Evolutionary conservation across 495 filamentous ascomycete genomes (phyloP).

Genomic region (Hypomontagnella submonticulosa): DNA sequence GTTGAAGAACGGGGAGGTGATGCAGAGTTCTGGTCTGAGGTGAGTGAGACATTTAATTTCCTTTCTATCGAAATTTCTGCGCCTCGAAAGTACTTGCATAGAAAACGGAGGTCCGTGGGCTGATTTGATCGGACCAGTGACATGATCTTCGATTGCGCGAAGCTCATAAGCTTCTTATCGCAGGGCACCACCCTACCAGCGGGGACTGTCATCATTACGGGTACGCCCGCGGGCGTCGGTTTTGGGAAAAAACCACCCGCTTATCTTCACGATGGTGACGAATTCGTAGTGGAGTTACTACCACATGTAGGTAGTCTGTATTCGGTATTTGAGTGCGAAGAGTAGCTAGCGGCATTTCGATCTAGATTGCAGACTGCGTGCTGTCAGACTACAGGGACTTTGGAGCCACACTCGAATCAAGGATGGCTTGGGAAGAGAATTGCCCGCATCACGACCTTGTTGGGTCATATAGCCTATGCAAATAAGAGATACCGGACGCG

Average conservation of each 20-base stretch:
- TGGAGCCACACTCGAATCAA: constrained; percentile 9
- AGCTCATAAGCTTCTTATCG: constrained; percentile 60
- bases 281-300: constrained; percentile 59
- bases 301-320: constrained; percentile 59
- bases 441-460: constrained; percentile 23
- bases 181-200: constrained; percentile 60
- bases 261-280: constrained; percentile 58
- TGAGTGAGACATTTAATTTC: constrained; percentile 10
- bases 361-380: constrained; percentile 16
- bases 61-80: background rate
- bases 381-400: background rate
- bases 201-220: constrained; percentile 61
- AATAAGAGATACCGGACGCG: constrained; percentile 19
- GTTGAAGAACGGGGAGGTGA: constrained; percentile 57
- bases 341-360: constrained; percentile 38
- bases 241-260: constrained; percentile 54
- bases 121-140: constrained; percentile 47
- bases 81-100: constrained; percentile 13
- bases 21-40: constrained; percentile 20
- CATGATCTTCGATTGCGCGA: constrained; percentile 58
- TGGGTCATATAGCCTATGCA: constrained; percentile 29
- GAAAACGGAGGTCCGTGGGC: constrained; percentile 45
- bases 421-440: constrained; percentile 16
- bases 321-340: constrained; percentile 57
- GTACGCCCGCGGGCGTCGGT: constrained; percentile 61